Conservation (phyloP, 352 stramenopile species). For the Pythium plurisporium region DNA sequence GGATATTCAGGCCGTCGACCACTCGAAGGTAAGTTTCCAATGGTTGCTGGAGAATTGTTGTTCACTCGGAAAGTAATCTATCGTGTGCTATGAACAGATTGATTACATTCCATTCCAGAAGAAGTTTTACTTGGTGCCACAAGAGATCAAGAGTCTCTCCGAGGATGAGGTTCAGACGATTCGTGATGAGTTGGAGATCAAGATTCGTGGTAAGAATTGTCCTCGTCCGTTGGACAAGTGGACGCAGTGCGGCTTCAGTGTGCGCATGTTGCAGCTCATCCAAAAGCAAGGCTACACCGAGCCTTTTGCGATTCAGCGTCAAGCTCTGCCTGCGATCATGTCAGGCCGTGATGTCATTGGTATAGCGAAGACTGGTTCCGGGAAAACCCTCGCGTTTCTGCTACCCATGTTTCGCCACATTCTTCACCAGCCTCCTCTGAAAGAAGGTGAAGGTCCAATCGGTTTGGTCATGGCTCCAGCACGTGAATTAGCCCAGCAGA, state of each 20-base stretch:
- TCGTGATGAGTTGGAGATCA: constrained; percentile 92
- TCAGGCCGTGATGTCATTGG: constrained; percentile 98
- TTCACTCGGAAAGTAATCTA: too few species aligned
- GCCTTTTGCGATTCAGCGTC: constrained; percentile 97
- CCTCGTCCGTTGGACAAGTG: constrained; percentile 95
- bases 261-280: constrained; percentile 94
- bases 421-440: constrained; percentile 82
- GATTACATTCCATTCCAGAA: constrained; percentile 98
- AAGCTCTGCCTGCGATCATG: constrained; percentile 98
- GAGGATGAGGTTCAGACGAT: constrained; percentile 80
- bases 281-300: constrained; percentile 90
- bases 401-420: constrained; percentile 96
- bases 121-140: constrained; percentile 98
- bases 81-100: constrained; percentile 38
- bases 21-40: constrained; percentile 38
- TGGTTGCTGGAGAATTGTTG: too few species aligned
- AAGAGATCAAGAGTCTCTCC: constrained; percentile 88
- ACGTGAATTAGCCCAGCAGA: constrained; percentile 98
- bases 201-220: constrained; percentile 96
- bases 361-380: constrained; percentile 97
- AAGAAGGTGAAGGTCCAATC: constrained; percentile 97
- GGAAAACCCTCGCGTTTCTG: constrained; percentile 89
- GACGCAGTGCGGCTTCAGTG: constrained; percentile 96
- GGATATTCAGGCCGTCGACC: constrained; percentile 95
- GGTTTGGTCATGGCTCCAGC: constrained; percentile 97